Evolutionary conservation across 495 filamentous ascomycete genomes (phyloP).

Genomic region (Massariosphaeria phaeospora): DNA sequence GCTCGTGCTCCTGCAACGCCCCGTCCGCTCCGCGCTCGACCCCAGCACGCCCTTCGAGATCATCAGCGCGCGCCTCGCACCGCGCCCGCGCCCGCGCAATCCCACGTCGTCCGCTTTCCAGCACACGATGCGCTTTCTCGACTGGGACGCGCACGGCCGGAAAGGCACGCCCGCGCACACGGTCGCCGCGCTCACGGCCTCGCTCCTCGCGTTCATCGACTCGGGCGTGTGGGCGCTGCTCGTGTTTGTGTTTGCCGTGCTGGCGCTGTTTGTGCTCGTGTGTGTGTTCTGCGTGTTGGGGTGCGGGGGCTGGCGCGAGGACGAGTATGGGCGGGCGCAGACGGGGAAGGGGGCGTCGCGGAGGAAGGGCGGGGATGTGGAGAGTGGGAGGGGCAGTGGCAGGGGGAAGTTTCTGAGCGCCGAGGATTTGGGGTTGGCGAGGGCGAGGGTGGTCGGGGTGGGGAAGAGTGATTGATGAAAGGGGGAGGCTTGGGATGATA

Average conservation of each 20-base stretch:
- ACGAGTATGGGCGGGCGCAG: constrained; percentile 20
- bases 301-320: constrained; percentile 2
- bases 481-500: neutral
- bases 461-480: constrained; percentile 25
- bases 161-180: constrained; percentile 13
- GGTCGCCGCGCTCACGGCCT: neutral
- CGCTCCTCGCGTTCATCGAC: constrained; percentile 5
- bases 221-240: constrained; percentile 13
- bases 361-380: neutral
- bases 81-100: neutral
- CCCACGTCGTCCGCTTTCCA: neutral
- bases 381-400: constrained; percentile 6
- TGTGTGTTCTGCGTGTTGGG: constrained; percentile 24
- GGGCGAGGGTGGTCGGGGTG: constrained; percentile 20
- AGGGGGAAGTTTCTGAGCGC: constrained; percentile 7
- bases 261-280: constrained; percentile 16
- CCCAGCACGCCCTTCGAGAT: constrained; percentile 13
- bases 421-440: constrained; percentile 20
- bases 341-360: constrained; percentile 11
- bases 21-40: constrained; percentile 10
- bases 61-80: constrained; percentile 1
- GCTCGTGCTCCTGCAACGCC: constrained; percentile 10
- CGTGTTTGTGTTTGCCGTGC: constrained; percentile 3
- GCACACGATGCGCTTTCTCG: constrained; percentile 10
- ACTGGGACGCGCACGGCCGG: constrained; percentile 10